Evolutionary conservation across 306 rosid species (phyloP).

Genomic region (Phaseolus lunatus): DNA sequence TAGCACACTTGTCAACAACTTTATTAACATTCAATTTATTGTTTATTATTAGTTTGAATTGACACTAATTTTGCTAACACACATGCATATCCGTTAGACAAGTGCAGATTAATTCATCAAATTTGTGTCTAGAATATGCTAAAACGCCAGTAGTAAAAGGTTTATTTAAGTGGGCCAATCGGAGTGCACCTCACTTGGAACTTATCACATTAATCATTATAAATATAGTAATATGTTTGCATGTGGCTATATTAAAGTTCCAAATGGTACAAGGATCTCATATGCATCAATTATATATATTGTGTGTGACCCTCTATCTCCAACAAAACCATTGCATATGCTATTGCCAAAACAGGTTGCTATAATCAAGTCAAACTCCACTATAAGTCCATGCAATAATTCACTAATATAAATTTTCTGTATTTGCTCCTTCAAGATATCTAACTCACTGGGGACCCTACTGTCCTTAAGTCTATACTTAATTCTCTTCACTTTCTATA

Average conservation of each 20-base stretch:
- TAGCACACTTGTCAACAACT: conserved; percentile 25
- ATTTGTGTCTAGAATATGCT: neutral
- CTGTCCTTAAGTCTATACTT: conserved; percentile 36
- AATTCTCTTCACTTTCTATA: conserved; percentile 42
- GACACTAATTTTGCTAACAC: conserved; percentile 8
- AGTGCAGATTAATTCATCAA: conserved; percentile 35
- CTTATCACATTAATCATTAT: conserved; percentile 26
- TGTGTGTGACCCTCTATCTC: conserved; percentile 39
- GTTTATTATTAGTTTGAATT: conserved; percentile 9
- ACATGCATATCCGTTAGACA: conserved; percentile 28
- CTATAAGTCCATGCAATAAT: conserved; percentile 39
- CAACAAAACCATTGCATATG: conserved; percentile 33
- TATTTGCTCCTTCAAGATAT: conserved; percentile 26
- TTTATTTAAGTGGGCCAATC: conserved; percentile 35
- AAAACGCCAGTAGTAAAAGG: conserved; percentile 19
- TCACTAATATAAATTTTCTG: conserved; percentile 16
- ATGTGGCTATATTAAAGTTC: conserved; percentile 41
- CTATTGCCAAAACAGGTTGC: conserved; percentile 25
- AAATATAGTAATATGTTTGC: conserved; percentile 42
- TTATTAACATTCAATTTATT: conserved; percentile 16
- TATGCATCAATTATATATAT: conserved; percentile 31
- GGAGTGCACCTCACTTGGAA: conserved; percentile 32
- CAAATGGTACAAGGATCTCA: conserved; percentile 37
- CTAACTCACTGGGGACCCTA: conserved; percentile 49
- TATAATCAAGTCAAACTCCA: conserved; percentile 37